Conservation (phyloP, 2,329 filamentous ascomycete genomes). For the Trichoderma sp. region DNA sequence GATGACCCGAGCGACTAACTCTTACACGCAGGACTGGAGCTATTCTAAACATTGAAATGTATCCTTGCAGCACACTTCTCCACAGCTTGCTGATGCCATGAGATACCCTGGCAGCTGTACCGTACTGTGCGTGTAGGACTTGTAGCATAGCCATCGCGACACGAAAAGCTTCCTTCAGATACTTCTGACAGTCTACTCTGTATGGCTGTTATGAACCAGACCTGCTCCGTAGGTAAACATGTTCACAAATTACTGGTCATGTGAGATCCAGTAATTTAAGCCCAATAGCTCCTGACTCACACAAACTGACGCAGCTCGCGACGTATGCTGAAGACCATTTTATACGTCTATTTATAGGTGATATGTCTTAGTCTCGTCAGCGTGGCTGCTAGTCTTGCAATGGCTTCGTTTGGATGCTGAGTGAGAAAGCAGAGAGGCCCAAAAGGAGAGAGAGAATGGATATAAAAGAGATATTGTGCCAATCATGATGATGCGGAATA, state of each 20-base stretch:
- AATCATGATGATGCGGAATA: background rate
- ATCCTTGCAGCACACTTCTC: background rate
- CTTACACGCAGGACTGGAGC: background rate
- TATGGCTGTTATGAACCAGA: background rate
- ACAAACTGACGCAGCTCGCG: background rate
- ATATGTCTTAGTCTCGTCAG: background rate
- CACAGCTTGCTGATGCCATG: background rate
- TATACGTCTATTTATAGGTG: slow-evolving; percentile 11
- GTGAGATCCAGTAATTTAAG: background rate
- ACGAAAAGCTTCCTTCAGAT: background rate
- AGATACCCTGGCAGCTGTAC: background rate
- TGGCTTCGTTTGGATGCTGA: background rate
- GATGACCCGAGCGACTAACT: background rate
- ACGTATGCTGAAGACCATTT: background rate
- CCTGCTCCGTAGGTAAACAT: background rate
- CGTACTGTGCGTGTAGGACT: background rate
- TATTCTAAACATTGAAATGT: background rate
- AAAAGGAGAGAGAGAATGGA: background rate
- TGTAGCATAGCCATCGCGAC: background rate
- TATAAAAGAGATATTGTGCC: background rate
- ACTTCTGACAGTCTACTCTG: background rate
- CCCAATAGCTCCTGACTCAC: background rate
- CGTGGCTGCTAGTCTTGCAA: slow-evolving; percentile 10
- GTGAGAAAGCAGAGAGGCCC: background rate
- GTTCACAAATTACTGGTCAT: background rate